Evolutionary conservation across 139 green algal species (phyloP), one percentile per base, ranked within the genome.

Genomic region (Micractinium conductrix): DNA sequence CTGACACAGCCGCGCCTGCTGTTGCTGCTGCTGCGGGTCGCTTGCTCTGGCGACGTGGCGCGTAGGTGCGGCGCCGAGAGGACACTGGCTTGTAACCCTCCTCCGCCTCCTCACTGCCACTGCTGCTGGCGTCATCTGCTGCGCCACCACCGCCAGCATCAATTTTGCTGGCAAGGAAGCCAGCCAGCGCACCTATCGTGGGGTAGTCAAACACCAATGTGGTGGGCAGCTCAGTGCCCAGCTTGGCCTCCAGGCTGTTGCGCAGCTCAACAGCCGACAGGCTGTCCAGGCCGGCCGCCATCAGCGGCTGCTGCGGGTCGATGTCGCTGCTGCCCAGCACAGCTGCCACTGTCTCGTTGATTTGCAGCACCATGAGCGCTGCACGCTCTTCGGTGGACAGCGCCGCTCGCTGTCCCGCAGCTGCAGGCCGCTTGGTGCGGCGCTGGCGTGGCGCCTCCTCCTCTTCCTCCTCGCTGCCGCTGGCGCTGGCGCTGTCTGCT

Each of bases 201-300:
- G 90, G 89, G 68, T 93, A 93, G 81, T 93, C 89, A 79, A 93
- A 93, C 24, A 91, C 87, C 50, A 91, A n/a, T 1, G 89, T 93
- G 44, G 60, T 75, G 14, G 89, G 89, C 69, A 93, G 81, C 70
- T 87, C 89, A 0, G 88, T n/a, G 1, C 73, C 68, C 5, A 92
- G 76, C 55, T 67, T 80, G 6, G 65, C n/a, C n/a, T 87, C 67
- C 53, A 90, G 45, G 60, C 63, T 75, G 67, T 81, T 81, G 71
- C 85, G 48, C 42, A 90, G 45, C 48, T 88, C 81, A 1, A 88
- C 80, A 26, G 85, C 82, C 1, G 90, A 90, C 55, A 97, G 85
- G 9, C 91, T 96, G 88, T 98, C 95, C 40, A 98, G 74, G 9
- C 95, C 95, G 17, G 91, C 88, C 5, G 86, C 92, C 92, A 98